Conservation (phyloP, 2,329 filamentous ascomycete species). For the Hypomyces perniciosus region DNA sequence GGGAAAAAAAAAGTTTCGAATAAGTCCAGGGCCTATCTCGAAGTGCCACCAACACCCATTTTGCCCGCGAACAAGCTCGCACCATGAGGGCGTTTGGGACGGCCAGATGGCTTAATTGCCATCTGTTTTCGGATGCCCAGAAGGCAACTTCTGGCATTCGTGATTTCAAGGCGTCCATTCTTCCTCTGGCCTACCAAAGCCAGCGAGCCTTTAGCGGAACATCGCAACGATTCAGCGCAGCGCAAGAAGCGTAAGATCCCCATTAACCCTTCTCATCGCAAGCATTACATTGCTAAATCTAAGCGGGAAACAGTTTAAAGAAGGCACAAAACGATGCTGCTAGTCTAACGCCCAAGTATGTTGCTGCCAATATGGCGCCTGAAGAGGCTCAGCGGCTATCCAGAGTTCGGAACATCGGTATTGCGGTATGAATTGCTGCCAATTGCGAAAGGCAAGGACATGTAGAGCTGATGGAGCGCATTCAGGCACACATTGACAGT, state of each 20-base stretch:
- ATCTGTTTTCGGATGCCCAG: conserved; percentile 27
- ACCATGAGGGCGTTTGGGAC: conserved; percentile 36
- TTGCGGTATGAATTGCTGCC: conserved; percentile 59
- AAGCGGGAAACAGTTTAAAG: conserved; percentile 31
- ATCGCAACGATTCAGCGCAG: conserved; percentile 25
- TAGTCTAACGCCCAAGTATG: conserved; percentile 48
- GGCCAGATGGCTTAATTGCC: conserved; percentile 37
- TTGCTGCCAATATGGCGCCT: conserved; percentile 74
- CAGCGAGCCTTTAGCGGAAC: conserved; percentile 32
- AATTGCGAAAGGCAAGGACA: not conserved
- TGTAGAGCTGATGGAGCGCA: not conserved
- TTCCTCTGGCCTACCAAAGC: conserved; percentile 18
- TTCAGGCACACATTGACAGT: conserved; percentile 90
- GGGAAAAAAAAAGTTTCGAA: conserved; percentile 27
- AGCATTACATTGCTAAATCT: conserved; percentile 12
- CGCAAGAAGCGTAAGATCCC: conserved; percentile 36
- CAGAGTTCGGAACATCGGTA: conserved; percentile 92
- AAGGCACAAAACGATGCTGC: conserved; percentile 49
- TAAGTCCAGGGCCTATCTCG: conserved; percentile 6
- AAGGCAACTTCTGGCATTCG: conserved; percentile 22
- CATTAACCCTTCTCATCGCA: not conserved
- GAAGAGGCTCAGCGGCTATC: conserved; percentile 73
- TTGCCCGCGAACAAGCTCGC: conserved; percentile 14
- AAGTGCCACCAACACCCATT: conserved; percentile 7
- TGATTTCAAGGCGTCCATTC: conserved; percentile 22